Base-by-base conservation (phyloP, 495 filamentous ascomycete genomes). In the Aspergillus cavernicola region DNA sequence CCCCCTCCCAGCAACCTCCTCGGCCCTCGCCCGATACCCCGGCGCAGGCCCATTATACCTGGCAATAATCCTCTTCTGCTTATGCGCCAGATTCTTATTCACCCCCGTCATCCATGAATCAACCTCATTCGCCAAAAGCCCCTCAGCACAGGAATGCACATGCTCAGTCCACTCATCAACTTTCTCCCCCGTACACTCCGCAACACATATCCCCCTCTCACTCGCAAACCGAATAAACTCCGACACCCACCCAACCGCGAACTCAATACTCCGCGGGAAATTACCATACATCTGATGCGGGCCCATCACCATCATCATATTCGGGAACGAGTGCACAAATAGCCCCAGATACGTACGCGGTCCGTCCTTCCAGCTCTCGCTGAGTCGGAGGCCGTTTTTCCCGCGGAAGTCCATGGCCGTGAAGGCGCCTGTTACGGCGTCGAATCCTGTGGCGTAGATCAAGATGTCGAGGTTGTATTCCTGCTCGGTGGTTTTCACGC, bases 91-190 rank as follows among this genome's bases (percentile, higher is more conserved):
- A 19, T 72, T 70, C 46, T 63, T 69, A 48, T 72, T 73, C 0
- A 71, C 60, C 0, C 68, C 70, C 1, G 67, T 73, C 68, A 71
- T 70, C 70, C 68, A 73, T 6, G 59, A 64, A 43, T 72, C 67
- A 6, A 70, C 64, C 41, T 72, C 66, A 44, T 69, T 70, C 0
- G 66, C 61, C 40, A 72, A 35, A 23, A 65, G 37, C 0, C 76
- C 76, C 15, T 65, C 52, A n/a, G 58, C 54, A 31, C 60, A 66
- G 10, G 40, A 43, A 38, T 58, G 50, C 13, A 65, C 62, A 57
- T 65, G 65, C 22, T 60, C 56, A 4, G 62, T 65, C 65, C 65
- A 67, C 18, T 55, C 43, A 12, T 46, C 41, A 10, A 61, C 57
- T 22, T 41, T 50, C 29, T 63, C 38, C 2, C 24, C n/a, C 4